Conservation (phyloP, 2,329 filamentous ascomycete species). For the Colletotrichum caudatum region DNA sequence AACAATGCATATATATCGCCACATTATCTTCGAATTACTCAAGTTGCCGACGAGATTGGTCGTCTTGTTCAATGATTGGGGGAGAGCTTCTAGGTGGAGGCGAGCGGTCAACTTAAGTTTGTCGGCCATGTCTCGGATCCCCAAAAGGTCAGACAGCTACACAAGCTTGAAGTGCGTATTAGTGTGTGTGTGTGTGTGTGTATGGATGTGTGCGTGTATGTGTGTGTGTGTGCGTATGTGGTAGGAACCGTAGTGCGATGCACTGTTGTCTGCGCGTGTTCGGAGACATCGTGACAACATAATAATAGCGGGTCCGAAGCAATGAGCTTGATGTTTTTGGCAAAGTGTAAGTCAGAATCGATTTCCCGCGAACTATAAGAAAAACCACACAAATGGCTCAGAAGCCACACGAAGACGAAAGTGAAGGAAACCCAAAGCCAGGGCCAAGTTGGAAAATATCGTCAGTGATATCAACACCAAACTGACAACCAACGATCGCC, state of each 20-base stretch:
- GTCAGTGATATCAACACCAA: background rate
- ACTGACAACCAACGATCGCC: background rate
- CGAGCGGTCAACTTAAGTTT: background rate
- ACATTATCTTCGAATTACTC: background rate
- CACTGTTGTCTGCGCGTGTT: conserved; percentile 43
- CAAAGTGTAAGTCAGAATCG: conserved; percentile 56
- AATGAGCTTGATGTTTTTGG: conserved; percentile 41
- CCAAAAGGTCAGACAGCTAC: background rate
- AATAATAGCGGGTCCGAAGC: conserved; percentile 40
- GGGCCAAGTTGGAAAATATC: background rate
- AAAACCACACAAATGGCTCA: conserved; percentile 4
- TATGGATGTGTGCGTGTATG: no score
- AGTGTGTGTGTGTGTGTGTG: no score
- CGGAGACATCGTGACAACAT: conserved; percentile 44
- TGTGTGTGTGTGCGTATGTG: conserved; percentile 11
- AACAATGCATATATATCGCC: conserved; percentile 16
- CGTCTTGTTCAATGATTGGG: conserved; percentile 5
- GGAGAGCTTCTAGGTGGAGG: background rate
- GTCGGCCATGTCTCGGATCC: conserved; percentile 2
- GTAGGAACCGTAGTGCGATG: conserved; percentile 29
- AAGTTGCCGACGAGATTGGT: background rate
- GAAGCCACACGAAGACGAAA: background rate
- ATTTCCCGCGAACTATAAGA: conserved; percentile 44
- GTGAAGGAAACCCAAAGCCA: background rate
- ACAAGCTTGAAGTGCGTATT: background rate